Conservation (phyloP, 2,329 filamentous ascomycete genomes). For the Raffaelea ambrosiae region DNA sequence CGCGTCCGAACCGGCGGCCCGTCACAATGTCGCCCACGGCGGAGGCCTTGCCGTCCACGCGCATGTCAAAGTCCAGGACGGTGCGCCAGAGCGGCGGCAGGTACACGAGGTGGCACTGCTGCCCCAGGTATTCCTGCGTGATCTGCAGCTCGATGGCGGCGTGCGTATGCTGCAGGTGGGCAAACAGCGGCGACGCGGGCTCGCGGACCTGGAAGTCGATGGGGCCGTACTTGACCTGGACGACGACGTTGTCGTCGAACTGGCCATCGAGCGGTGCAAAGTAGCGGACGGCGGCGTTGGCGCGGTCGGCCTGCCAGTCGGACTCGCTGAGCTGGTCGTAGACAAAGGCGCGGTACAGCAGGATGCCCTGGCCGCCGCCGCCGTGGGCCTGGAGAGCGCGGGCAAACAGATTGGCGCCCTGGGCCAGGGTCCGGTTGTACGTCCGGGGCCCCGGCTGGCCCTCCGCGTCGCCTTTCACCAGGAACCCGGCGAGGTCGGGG, state of each 20-base stretch:
- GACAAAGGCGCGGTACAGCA: constrained; percentile 67
- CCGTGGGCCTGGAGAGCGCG: constrained; percentile 42
- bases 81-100: constrained; percentile 61
- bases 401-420: constrained; percentile 63
- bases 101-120: constrained; percentile 62
- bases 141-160: constrained; percentile 58
- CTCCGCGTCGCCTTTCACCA: constrained; percentile 65
- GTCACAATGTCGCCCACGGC: constrained; percentile 51
- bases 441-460: constrained; percentile 61
- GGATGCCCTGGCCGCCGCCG: constrained; percentile 47
- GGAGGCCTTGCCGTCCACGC: constrained; percentile 47
- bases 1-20: constrained; percentile 49
- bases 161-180: constrained; percentile 33
- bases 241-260: constrained; percentile 62
- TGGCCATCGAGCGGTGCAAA: constrained; percentile 55
- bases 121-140: constrained; percentile 62
- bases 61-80: constrained; percentile 58
- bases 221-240: constrained; percentile 67
- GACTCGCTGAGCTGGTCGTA: constrained; percentile 51
- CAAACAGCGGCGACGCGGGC: constrained; percentile 56
- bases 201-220: constrained; percentile 69
- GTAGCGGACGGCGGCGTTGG: constrained; percentile 60
- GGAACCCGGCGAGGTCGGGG: constrained; percentile 60
- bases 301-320: constrained; percentile 59
- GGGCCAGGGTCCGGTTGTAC: constrained; percentile 60